Evolutionary conservation across 495 filamentous ascomycete genomes (phyloP).

Genomic region (Aspergillus wentii): DNA sequence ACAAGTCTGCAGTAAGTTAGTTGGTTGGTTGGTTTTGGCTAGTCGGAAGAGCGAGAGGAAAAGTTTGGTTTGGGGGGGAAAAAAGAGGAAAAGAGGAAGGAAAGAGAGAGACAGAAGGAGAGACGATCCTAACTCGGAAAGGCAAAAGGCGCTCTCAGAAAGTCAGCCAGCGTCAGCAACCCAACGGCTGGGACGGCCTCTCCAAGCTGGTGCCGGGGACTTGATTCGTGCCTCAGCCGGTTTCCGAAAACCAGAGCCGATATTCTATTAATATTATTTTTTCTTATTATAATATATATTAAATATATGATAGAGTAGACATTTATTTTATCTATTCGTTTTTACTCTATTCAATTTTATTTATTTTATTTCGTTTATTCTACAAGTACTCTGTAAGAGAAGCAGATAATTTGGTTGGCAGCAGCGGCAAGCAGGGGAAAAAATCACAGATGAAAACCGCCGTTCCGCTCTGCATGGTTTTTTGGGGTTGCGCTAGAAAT

Average conservation of each 20-base stretch:
- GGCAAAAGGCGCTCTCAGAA: slow-evolving; percentile 23
- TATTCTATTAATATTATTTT: slow-evolving; percentile 2
- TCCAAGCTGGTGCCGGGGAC: slow-evolving; percentile 11
- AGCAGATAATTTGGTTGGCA: slow-evolving; percentile 17
- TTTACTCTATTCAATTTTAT: not conserved
- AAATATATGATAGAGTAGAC: slow-evolving; percentile 2
- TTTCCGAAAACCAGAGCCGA: slow-evolving; percentile 19
- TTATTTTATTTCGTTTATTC: no score
- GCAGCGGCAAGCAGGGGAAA: slow-evolving; percentile 20
- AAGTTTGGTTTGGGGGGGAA: slow-evolving; percentile 1
- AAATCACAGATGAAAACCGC: slow-evolving; percentile 12
- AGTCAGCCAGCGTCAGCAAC: no score
- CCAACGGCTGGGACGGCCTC: slow-evolving; percentile 15
- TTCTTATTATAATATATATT: slow-evolving; percentile 2
- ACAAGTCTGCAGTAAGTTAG: slow-evolving; percentile 4
- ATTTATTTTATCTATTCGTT: not conserved
- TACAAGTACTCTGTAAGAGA: no score
- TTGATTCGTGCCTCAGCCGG: slow-evolving; percentile 19
- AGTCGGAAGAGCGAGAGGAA: slow-evolving; percentile 3
- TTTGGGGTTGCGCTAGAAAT: slow-evolving; percentile 5
- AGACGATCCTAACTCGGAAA: slow-evolving; percentile 32
- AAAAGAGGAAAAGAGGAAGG: slow-evolving; percentile 10
- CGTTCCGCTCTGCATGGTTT: slow-evolving; percentile 12
- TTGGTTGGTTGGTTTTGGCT: not conserved
- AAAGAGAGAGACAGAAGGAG: slow-evolving; percentile 15